Percentiles rank a stretch among this genome's conserved stretches.
phyloP scores from a whole-genome alignment of 805 yeast species.

The Yamadazyma akitaensis region DNA sequence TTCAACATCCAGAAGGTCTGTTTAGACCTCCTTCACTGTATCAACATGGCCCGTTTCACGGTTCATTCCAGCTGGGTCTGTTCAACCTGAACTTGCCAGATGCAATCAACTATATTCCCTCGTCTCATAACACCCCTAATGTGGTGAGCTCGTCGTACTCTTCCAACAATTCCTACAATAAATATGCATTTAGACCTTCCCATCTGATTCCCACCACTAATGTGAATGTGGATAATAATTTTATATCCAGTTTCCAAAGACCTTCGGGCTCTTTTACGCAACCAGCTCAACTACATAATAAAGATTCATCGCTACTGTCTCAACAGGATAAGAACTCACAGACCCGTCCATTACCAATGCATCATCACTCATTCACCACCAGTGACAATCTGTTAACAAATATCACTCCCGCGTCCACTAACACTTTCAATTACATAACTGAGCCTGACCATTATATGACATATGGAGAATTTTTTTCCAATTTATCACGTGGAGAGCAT shows the following conservation, averaged over 20 bases:
- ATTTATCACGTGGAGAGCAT: conserved; percentile 17
- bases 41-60: background rate
- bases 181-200: conserved; percentile 18
- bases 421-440: conserved; percentile 7
- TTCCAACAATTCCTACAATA: conserved; percentile 35
- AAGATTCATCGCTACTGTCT: background rate
- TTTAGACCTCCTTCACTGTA: background rate
- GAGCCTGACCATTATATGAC: conserved; percentile 45
- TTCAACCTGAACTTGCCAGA: conserved; percentile 9
- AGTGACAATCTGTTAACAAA: conserved; percentile 6
- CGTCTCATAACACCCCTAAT: conserved; percentile 43
- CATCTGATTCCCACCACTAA: conserved; percentile 54
- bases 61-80: background rate
- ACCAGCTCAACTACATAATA: background rate
- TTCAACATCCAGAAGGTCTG: background rate
- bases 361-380: conserved; percentile 10
- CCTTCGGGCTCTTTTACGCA: background rate
- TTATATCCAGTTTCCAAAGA: conserved; percentile 10
- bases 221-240: conserved; percentile 41
- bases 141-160: conserved; percentile 42
- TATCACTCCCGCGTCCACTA: conserved; percentile 4
- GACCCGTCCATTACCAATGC: conserved; percentile 5
- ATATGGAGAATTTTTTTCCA: conserved; percentile 37
- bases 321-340: conserved; percentile 6
- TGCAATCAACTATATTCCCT: conserved; percentile 32